A percentile compares a stretch with the other conserved stretches of the same genome.
Conservation (phyloP, 139 green algal species). For the Tetradesmus obliquus region DNA sequence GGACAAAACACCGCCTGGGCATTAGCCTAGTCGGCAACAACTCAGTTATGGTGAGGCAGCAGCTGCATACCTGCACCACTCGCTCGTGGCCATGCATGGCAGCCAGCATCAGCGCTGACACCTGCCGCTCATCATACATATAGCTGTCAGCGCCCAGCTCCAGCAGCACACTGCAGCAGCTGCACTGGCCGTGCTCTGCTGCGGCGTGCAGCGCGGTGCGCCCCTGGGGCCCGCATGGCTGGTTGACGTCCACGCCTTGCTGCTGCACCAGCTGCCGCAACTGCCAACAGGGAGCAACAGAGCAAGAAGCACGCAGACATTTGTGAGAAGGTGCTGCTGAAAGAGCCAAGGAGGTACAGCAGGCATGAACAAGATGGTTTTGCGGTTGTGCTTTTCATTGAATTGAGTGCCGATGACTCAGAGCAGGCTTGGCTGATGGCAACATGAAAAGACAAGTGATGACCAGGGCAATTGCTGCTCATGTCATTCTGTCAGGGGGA, state of each 20-base stretch:
- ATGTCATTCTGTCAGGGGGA: no score
- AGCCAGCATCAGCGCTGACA: conserved; percentile 34
- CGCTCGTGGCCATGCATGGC: not conserved
- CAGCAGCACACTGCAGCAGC: conserved; percentile 5
- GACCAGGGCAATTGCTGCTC: no score
- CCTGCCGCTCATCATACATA: not conserved
- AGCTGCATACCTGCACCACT: conserved; percentile 3
- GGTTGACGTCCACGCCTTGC: conserved; percentile 4
- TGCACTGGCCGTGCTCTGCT: not conserved
- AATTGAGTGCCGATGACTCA: no score
- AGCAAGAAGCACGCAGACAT: not conserved
- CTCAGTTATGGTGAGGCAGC: not conserved
- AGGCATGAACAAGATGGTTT: not conserved
- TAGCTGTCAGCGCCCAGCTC: conserved; percentile 20
- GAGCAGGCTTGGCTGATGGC: no score
- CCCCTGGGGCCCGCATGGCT: not conserved
- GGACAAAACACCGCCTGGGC: not conserved
- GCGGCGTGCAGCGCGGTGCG: conserved; percentile 32
- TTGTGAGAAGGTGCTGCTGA: not conserved
- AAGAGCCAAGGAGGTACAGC: not conserved
- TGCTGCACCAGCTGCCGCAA: conserved; percentile 1
- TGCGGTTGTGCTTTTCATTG: no score
- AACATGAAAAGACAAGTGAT: no score
- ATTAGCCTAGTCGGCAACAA: not conserved
- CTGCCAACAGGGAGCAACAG: not conserved